Conservation (phyloP, 306 rosid species). For the Myrica gale region DNA sequence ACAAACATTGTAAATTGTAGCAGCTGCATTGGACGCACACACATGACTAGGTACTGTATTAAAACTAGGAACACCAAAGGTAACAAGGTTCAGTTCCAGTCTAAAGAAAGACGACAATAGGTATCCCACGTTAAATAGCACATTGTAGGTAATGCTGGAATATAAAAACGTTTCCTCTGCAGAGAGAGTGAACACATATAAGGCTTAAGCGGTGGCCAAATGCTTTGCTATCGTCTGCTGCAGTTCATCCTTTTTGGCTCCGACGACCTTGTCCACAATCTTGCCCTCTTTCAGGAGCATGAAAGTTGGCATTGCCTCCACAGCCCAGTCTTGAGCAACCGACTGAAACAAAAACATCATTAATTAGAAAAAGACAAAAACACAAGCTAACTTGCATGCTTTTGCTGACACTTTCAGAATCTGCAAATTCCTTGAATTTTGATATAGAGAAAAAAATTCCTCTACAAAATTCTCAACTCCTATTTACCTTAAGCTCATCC, state of each 20-base stretch:
- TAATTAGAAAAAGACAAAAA: background rate
- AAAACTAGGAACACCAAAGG: too few species aligned
- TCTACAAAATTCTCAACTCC: background rate
- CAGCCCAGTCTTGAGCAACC: constrained; percentile 89
- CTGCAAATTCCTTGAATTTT: too few species aligned
- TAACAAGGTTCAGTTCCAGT: background rate
- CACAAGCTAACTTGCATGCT: background rate
- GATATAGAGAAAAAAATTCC: too few species aligned
- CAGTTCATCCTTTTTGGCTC: constrained; percentile 84
- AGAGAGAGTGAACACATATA: constrained; percentile 16
- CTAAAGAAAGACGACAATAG: background rate
- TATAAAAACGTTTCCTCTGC: background rate
- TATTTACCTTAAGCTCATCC: constrained; percentile 75
- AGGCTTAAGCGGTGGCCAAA: constrained; percentile 39
- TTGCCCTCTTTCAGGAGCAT: constrained; percentile 81
- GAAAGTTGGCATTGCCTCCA: constrained; percentile 96
- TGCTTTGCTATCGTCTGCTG: constrained; percentile 62
- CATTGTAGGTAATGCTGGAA: background rate
- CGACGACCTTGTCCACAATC: constrained; percentile 75
- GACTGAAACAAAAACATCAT: constrained; percentile 39
- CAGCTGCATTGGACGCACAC: too few species aligned
- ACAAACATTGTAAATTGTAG: too few species aligned
- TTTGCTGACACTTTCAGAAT: too few species aligned
- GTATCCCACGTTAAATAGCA: constrained; percentile 6
- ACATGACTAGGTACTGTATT: background rate